Evolutionary conservation across 129 eudicot genomes (phyloP).

Genomic region (Sambucus nigra): DNA sequence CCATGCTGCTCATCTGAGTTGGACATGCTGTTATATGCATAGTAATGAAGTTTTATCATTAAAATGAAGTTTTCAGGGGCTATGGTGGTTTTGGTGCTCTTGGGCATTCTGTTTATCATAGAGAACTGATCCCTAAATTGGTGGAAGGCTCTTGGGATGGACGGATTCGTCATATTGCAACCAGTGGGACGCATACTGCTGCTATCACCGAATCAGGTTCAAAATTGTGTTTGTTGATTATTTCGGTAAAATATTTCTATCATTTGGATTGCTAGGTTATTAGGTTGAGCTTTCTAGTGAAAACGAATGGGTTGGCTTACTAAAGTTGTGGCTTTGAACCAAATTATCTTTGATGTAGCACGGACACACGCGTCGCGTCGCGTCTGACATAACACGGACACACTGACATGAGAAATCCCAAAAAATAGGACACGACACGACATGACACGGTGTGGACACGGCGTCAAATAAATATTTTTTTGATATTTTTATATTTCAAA

Average conservation of each 20-base stretch:
- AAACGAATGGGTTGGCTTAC: too few relatives aligned
- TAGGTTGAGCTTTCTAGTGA: too few relatives aligned
- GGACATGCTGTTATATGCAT: conserved; percentile 10
- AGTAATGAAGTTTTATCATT: conserved; percentile 31
- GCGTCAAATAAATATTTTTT: too few relatives aligned
- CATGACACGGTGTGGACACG: too few relatives aligned
- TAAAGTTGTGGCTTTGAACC: too few relatives aligned
- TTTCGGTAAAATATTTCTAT: neutral
- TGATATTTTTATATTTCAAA: too few relatives aligned
- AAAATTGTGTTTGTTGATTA: conserved; percentile 4
- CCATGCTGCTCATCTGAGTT: conserved; percentile 1
- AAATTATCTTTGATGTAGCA: too few relatives aligned
- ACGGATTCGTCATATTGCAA: conserved; percentile 51
- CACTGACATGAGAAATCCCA: too few relatives aligned
- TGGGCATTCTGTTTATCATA: conserved; percentile 77
- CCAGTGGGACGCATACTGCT: conserved; percentile 98
- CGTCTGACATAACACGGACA: too few relatives aligned
- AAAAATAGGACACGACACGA: too few relatives aligned
- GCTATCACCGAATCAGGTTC: conserved; percentile 71
- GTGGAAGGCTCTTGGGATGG: conserved; percentile 79
- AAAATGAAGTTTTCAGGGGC: conserved; percentile 89
- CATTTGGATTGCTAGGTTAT: too few relatives aligned
- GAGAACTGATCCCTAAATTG: conserved; percentile 73
- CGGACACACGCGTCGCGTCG: too few relatives aligned
- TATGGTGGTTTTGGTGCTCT: conserved; percentile 99